Percentiles rank a stretch among this genome's conserved stretches.
phyloP scores from a whole-genome alignment of 495 filamentous ascomycete genomes.

The Neurospora cerealis region DNA sequence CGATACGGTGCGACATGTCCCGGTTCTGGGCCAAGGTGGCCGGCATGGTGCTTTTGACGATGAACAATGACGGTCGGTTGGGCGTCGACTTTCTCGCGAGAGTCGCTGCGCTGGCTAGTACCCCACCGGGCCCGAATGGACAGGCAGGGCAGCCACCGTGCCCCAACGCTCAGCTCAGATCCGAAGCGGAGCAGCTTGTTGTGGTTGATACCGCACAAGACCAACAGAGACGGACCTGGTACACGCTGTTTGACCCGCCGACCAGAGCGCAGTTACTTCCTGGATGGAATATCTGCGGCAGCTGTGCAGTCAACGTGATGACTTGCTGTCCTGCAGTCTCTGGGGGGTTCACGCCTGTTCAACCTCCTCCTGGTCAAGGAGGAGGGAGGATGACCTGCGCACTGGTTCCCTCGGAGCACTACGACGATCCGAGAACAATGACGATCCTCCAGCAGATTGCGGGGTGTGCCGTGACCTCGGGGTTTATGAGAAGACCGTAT shows the following conservation, averaged over 20 bases:
- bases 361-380: not conserved
- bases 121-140: not conserved
- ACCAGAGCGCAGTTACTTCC: not conserved
- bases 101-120: not conserved
- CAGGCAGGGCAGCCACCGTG: not conserved
- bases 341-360: not conserved
- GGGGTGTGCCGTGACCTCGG: not conserved
- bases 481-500: not conserved
- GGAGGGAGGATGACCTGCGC: not conserved
- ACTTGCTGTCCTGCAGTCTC: constrained; percentile 5
- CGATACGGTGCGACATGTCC: constrained; percentile 6
- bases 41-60: constrained; percentile 5
- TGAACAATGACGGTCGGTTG: constrained; percentile 4
- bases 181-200: not conserved
- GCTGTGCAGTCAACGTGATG: constrained; percentile 1
- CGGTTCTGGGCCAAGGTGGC: constrained; percentile 7
- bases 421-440: constrained; percentile 4
- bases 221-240: not conserved
- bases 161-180: not conserved
- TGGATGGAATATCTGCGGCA: constrained; percentile 3
- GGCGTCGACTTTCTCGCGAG: constrained; percentile 1
- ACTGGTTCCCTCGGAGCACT: constrained; percentile 4
- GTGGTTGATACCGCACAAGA: not conserved
- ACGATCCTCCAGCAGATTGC: constrained; percentile 1
- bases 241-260: constrained; percentile 1